phyloP scores from a whole-genome alignment of 495 filamentous ascomycete genomes.

The Lepraria neglecta region DNA sequence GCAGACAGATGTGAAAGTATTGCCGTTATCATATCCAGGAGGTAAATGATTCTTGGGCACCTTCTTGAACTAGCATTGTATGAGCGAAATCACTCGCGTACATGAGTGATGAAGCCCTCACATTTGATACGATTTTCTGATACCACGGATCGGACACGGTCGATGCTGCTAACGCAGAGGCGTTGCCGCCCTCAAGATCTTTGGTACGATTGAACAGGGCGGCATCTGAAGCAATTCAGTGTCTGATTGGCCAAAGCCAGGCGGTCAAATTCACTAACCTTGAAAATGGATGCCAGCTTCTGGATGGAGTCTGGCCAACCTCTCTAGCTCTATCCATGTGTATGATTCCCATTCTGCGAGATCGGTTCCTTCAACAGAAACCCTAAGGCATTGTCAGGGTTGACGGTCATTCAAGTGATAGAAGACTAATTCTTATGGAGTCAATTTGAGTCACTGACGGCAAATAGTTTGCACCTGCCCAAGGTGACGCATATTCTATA shows the following conservation, averaged over 20 bases:
- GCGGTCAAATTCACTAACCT: slow-evolving; percentile 37
- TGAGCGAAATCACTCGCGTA: background rate
- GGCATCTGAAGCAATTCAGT: slow-evolving; percentile 37
- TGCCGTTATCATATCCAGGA: slow-evolving; percentile 57
- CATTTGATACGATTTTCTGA: slow-evolving; percentile 65
- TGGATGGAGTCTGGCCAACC: slow-evolving; percentile 62
- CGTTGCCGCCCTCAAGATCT: slow-evolving; percentile 38
- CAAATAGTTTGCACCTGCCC: slow-evolving; percentile 88
- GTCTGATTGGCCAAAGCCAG: background rate
- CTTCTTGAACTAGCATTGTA: slow-evolving; percentile 44
- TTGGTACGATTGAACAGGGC: slow-evolving; percentile 59
- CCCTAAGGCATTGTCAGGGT: slow-evolving; percentile 34
- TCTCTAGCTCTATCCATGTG: slow-evolving; percentile 61
- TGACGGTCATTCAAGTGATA: background rate
- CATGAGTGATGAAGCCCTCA: slow-evolving; percentile 31
- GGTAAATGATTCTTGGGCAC: slow-evolving; percentile 52
- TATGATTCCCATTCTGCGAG: slow-evolving; percentile 56
- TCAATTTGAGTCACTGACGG: slow-evolving; percentile 50
- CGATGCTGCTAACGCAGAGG: slow-evolving; percentile 50
- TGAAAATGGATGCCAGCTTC: slow-evolving; percentile 90
- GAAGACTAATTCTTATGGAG: background rate
- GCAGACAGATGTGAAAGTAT: slow-evolving; percentile 73
- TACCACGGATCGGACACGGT: slow-evolving; percentile 74
- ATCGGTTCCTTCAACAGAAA: slow-evolving; percentile 47
- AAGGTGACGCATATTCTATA: slow-evolving; percentile 91